phyloP scores from a whole-genome alignment of 148 eudicot species.

The Cornus florida region DNA sequence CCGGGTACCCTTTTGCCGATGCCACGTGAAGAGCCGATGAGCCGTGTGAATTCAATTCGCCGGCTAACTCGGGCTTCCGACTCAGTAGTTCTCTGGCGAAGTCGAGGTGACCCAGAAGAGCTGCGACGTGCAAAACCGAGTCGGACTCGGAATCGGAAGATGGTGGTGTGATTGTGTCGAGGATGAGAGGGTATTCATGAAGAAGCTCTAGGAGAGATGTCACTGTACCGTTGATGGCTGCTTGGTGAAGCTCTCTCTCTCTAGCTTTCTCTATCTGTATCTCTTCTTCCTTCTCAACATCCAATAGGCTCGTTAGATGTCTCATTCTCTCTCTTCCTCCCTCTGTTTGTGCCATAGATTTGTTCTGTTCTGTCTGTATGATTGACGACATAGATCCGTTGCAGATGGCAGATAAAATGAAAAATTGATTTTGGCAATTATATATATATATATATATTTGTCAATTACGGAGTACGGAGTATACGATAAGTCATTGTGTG shows the following conservation, averaged over 20 bases:
- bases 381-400: too few relatives aligned
- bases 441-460: too few relatives aligned
- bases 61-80: constrained; percentile 14
- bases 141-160: background rate
- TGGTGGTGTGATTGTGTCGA: background rate
- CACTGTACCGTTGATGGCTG: constrained; percentile 2
- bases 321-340: background rate
- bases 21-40: constrained; percentile 30
- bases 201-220: background rate
- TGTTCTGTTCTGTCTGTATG: too few relatives aligned
- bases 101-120: constrained; percentile 19
- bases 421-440: too few relatives aligned
- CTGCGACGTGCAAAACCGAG: constrained; percentile 31
- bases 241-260: background rate
- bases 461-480: too few relatives aligned
- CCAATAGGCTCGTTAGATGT: background rate
- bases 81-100: constrained; percentile 7
- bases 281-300: background rate
- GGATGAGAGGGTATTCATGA: constrained; percentile 3
- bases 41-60: constrained; percentile 3
- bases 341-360: too few relatives aligned
- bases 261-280: background rate
- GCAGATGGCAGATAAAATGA: too few relatives aligned
- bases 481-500: too few relatives aligned
- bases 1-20: constrained; percentile 19